Evolutionary conservation across 257 asterid genomes (phyloP).

Genomic region (Primulina eburnea): DNA sequence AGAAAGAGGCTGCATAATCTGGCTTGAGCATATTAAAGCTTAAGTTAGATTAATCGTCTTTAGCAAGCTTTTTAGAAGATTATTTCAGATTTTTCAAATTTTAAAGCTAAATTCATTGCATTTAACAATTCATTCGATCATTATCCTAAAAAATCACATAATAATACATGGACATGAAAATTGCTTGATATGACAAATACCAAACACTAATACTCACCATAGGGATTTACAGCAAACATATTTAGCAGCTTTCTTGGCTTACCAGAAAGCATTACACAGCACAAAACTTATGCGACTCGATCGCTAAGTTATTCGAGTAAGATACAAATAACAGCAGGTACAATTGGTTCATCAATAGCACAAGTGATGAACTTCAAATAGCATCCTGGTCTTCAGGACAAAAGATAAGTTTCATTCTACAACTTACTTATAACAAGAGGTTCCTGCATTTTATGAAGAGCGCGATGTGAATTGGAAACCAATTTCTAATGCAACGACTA

Average conservation of each 20-base stretch:
- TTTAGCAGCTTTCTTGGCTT: not conserved
- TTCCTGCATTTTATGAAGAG: slow-evolving; percentile 26
- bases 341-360: not conserved
- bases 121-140: not conserved
- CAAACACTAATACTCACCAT: not conserved
- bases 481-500: not conserved
- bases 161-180: not conserved
- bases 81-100: not conserved
- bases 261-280: not conserved
- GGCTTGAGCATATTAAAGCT: no score
- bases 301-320: slow-evolving; percentile 14
- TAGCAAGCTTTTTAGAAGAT: no score
- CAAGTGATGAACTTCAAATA: slow-evolving; percentile 11
- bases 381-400: slow-evolving; percentile 4
- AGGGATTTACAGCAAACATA: not conserved
- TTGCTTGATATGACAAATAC: not conserved
- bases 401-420: slow-evolving; percentile 3
- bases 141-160: not conserved
- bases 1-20: no score
- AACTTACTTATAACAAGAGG: slow-evolving; percentile 4
- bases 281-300: not conserved
- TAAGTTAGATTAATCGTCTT: no score
- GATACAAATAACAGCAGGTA: not conserved
- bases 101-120: not conserved
- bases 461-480: slow-evolving; percentile 10